Base-by-base conservation (phyloP, 2,329 filamentous ascomycete species). In the Colletotrichum magnum region DNA sequence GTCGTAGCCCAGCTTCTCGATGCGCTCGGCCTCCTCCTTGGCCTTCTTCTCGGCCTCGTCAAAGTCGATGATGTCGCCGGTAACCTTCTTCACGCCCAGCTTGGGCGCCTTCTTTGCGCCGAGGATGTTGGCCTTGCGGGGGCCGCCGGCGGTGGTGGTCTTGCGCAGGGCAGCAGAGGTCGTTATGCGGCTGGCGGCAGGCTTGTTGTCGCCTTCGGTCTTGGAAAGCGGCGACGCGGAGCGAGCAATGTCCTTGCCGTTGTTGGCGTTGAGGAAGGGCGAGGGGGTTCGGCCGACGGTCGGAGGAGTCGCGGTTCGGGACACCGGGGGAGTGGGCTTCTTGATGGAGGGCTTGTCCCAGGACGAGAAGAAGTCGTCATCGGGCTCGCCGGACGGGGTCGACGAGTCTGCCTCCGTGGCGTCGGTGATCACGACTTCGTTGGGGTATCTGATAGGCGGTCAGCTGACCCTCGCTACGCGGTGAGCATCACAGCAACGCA, bases 291-390 rank as follows among this genome's bases (percentile, higher is more conserved):
- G 92, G 75, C 92, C 92, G 74, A 93, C 87, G 12, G 93, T 89
- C 4, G 93, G 92, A 15, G 95, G 95, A 3, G 96, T 98, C 59
- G 90, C 91, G 51, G 94, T 96, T 77, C 96, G 92, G 45, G 95
- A 98, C 51, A 96, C 89, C 16, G 96, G 95, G 73, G 97, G 97
- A 72, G 94, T 98, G 43, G 95, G 95, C 75, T 94, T 91, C 87
- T 98, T 99, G 83, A 99, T 97, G 5, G 94, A 89, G 24, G 96
- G 96, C 84, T 98, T 98, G 78, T 98, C 96, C 96, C 95, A 99
- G 0, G 94, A 98, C 10, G 95, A 97, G 83, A 99, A 99, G 86
- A 99, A 99, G 79, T 98, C 96, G 77, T 98, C 95, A 21, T 92
- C 91, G 24, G 89, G 87, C 74, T 97, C 94, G 73, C 90, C 92